Percentiles rank a stretch among this genome's conserved stretches.
Evolutionary conservation across 2,329 filamentous ascomycete species (phyloP).

Genomic region (Didymella glomerata): DNA sequence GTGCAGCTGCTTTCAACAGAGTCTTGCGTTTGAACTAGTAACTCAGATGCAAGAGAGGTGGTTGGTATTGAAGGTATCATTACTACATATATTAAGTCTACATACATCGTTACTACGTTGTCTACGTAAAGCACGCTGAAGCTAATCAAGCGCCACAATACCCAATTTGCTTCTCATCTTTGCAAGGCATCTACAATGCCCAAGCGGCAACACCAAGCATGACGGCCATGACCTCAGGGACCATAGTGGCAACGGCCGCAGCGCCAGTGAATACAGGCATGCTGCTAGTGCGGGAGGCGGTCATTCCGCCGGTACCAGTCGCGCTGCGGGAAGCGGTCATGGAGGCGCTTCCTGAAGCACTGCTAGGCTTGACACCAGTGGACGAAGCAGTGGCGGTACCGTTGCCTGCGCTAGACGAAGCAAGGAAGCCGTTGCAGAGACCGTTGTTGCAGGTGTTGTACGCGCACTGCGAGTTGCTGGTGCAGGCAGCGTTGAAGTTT

Average conservation of each 20-base stretch:
- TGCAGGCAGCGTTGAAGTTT: slow-evolving; percentile 32
- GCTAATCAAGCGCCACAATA: background rate
- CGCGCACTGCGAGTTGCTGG: slow-evolving; percentile 26
- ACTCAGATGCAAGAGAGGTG: background rate
- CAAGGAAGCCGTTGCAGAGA: slow-evolving; percentile 26
- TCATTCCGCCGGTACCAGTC: background rate
- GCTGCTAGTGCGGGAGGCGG: slow-evolving; percentile 14
- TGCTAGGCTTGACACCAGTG: background rate
- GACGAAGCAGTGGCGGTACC: slow-evolving; percentile 8
- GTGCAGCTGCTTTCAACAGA: no score
- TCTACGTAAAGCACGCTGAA: background rate
- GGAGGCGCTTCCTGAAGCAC: background rate
- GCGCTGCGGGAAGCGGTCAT: slow-evolving; percentile 5
- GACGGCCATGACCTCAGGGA: slow-evolving; percentile 23
- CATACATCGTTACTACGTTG: background rate
- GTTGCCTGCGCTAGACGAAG: slow-evolving; percentile 16
- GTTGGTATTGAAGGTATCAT: background rate
- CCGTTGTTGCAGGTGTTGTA: slow-evolving; percentile 29
- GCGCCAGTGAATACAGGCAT: slow-evolving; percentile 30
- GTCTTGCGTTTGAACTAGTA: no score
- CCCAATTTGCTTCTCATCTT: no score
- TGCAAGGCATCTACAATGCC: slow-evolving; percentile 17
- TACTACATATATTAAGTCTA: slow-evolving; percentile 3
- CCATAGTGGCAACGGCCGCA: slow-evolving; percentile 19
- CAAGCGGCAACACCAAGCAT: slow-evolving; percentile 25